Evolutionary conservation across 2,329 filamentous ascomycete species (phyloP), one percentile per base, ranked within the genome.

Genomic region (Coleophoma eucalyptorum): DNA sequence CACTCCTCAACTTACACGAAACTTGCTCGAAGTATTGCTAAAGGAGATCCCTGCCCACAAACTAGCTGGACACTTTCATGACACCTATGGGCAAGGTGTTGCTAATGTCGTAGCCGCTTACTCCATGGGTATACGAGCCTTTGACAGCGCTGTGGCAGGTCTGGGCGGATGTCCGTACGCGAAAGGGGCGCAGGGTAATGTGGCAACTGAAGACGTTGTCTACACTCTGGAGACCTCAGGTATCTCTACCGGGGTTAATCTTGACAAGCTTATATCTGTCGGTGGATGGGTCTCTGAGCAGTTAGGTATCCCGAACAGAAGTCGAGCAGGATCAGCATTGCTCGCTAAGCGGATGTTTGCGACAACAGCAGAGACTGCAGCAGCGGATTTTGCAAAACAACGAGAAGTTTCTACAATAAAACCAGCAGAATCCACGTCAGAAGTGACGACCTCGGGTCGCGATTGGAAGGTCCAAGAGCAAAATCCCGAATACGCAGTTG

Each of bases 31-130:
- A 11, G 45, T 44, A 19, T 44, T 58, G 4, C n/a, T 52, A 8
- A 76, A 78, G 1, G 78, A 76, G 0, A 71, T 88, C 3, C 74
- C 78, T 3, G 70, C 73, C 15, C 72, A 74, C 33, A 76, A 78
- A 52, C 67, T 89, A 1, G 85, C 84, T 0, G 76, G 86, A 52
- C 86, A 89, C 62, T 89, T 89, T 61, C 86, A 89, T 60, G 85
- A 89, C 58, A 89, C 85, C 0, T 87, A 86, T 60, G 85, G 84
- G 3, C 81, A 86, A 61, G 85, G 83, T 1, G 71, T 87, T 2
- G 80, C 84, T 2, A 89, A 89, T 61, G 79, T 80, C 0, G 78
- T 84, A 56, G 76, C 84, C 16, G 80, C 81, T 2, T 77, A 87
- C 18, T 77, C 81, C 46, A 76, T 79, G 54, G 86, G 85, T 0